Base-by-base conservation (phyloP, 306 rosid species). In the Vigna trinervia region DNA sequence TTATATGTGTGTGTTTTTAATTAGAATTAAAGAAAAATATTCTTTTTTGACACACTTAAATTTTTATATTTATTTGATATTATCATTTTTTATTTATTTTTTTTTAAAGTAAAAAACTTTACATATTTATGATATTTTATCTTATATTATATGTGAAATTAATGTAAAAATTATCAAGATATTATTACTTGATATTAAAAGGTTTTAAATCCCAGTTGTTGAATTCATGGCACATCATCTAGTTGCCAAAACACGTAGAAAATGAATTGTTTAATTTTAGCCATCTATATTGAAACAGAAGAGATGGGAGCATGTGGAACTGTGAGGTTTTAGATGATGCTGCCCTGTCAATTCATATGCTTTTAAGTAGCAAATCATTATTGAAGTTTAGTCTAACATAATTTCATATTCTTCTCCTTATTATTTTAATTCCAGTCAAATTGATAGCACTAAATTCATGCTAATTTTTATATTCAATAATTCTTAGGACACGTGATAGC, bases 401-500 rank as follows among this genome's bases (percentile, higher is more conserved):
- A 65, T 66, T 17, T 34, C 0, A 36, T 47, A 50, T 36, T 63
- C 19, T 26, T 53, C 64, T 26, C 26, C 26, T 23, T 2, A 17
- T 28, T 45, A 68, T 75, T 66, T 60, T 50, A 63, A 22, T 28
- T 72, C 26, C 26, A 76, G 72, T 79, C 79, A 74, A 63, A 53
- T 56, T 5, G 30, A 59, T 54, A 43, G 73, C 72, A 56, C 54
- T 63, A 64, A 69, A 75, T 23, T 56, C n/a, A 69, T 5, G n/a
- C 47, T 4, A 56, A 28, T 52, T 79, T 81, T 11, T 69, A 73
- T 72, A 78, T 63, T 39, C 71, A 85, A 76, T 61, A 47, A 65
- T 85, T 75, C 78, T 75, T 75, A 63, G 86, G 62, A 88, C 88
- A 85, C 88, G 88, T 81, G 92, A 87, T 57, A 36, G 57, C 71